A percentile compares a stretch with the other conserved stretches of the same genome.
phyloP scores from a whole-genome alignment of 208 protist species.

The Leptomonas pyrrhocoris region DNA sequence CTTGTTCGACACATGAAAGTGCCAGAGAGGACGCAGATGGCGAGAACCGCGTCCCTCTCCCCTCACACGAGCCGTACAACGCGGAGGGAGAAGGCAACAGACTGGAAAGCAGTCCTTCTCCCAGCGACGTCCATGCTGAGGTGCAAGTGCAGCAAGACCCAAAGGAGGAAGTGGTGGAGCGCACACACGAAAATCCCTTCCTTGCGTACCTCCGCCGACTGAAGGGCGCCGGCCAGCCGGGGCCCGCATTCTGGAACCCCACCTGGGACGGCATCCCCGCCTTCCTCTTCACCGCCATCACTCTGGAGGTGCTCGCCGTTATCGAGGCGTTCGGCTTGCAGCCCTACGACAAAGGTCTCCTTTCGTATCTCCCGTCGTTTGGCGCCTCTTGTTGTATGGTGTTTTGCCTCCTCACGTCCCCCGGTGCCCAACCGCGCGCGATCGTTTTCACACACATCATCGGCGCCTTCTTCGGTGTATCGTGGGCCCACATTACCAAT shows the following conservation, averaged over 20 bases:
- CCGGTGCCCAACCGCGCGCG: slow-evolving; percentile 61
- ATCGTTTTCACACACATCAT: slow-evolving; percentile 56
- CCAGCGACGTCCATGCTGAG: neutral
- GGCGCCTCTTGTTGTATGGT: slow-evolving; percentile 64
- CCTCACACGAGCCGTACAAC: slow-evolving; percentile 7
- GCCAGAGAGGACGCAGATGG: neutral
- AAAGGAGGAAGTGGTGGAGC: slow-evolving; percentile 27
- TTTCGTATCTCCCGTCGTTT: slow-evolving; percentile 64
- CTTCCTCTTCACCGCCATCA: slow-evolving; percentile 60
- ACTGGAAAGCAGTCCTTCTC: neutral
- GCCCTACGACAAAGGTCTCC: slow-evolving; percentile 46
- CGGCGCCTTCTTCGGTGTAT: slow-evolving; percentile 65
- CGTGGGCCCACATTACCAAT: slow-evolving; percentile 56
- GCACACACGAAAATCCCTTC: slow-evolving; percentile 12
- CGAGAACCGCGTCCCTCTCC: neutral
- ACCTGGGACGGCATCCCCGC: slow-evolving; percentile 46
- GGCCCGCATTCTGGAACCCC: slow-evolving; percentile 36
- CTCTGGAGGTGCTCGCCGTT: slow-evolving; percentile 52
- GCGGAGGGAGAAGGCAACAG: slow-evolving; percentile 1
- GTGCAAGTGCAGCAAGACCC: neutral
- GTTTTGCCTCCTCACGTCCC: slow-evolving; percentile 54
- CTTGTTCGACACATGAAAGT: slow-evolving; percentile 5
- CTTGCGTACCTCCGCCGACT: slow-evolving; percentile 48
- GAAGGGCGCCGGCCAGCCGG: slow-evolving; percentile 42
- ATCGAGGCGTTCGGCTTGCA: slow-evolving; percentile 56